Base-by-base conservation (phyloP, 805 yeast species). In the Candida ipomoeae region DNA sequence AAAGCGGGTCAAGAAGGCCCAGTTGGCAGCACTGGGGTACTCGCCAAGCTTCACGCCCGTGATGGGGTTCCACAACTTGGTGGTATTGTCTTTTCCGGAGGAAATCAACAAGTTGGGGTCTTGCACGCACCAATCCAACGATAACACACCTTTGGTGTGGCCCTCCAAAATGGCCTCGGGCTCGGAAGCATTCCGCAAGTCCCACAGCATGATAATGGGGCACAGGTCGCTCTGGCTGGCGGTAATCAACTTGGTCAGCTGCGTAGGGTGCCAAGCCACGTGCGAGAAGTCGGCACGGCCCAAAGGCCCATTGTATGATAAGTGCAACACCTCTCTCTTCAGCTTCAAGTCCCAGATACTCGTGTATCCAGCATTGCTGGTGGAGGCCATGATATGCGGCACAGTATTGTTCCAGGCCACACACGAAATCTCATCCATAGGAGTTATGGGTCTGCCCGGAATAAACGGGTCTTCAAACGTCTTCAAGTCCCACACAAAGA, bases 211-310 rank as follows among this genome's bases (percentile, higher is more conserved):
- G 48, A 94, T 83, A 32, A 87, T 78, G 11, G 99, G 96, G 46
- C 82, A 81, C 18, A 78, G 73, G 67, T 91, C 97, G 51, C 82
- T 80, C 53, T 85, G 90, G 29, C 94, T 84, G 26, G 96, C 96
- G 23, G 98, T 92, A 26, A 87, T 83, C 52, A 94, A 79, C 64
- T 82, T 85, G 14, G 98, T 92, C 51, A 92, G 82, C 69, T 84
- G 85, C 40, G 79, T 71, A 50, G 99, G 99, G 67, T 94, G 97
- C 99, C 99, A 94, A 51, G 85, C 89, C 13, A 94, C 95, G 53
- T 80, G 79, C 34, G 95, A 82, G 46, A 92, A 78, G 49, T 84
- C 85, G 21, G 90, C 85, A 62, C 85, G 80, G 40, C 76, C 78
- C 18, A 65, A 59, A 11, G 80, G 71, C 6, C 85, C 82, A 20